Evolutionary conservation across 345 rosid species (phyloP).

Genomic region (Lenwebbia sp.): DNA sequence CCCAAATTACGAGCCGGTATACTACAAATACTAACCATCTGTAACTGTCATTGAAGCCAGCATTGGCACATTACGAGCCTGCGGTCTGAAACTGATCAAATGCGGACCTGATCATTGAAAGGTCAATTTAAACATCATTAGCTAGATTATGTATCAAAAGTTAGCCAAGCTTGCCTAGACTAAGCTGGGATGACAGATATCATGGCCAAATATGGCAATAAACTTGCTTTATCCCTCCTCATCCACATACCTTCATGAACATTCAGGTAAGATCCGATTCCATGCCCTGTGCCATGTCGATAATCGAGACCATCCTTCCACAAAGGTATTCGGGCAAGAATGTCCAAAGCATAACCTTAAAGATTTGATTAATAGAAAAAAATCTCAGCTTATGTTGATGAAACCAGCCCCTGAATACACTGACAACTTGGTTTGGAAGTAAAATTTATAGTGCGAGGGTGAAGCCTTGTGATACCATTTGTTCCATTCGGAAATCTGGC

Average conservation of each 20-base stretch:
- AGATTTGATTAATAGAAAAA: neutral
- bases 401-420: neutral
- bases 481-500: conserved; percentile 92
- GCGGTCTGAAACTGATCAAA: conserved; percentile 75
- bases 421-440: neutral
- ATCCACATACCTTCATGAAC: conserved; percentile 86
- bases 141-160: neutral
- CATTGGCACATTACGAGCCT: conserved; percentile 71
- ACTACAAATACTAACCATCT: conserved; percentile 50
- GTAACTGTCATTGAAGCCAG: conserved; percentile 99
- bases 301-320: conserved; percentile 95
- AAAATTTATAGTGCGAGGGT: neutral
- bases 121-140: neutral
- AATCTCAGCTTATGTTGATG: neutral
- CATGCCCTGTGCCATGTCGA: conserved; percentile 98
- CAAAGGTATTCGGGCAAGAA: conserved; percentile 84
- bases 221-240: neutral
- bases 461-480: conserved; percentile 34
- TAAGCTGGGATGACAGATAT: neutral
- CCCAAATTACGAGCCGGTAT: neutral
- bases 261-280: conserved; percentile 86
- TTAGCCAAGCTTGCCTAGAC: neutral
- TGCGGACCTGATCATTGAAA: conserved; percentile 73
- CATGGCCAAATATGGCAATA: neutral
- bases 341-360: conserved; percentile 78